phyloP scores from a whole-genome alignment of 1,139 yeast genomes.

The Blastobotrys buckinghamii region DNA sequence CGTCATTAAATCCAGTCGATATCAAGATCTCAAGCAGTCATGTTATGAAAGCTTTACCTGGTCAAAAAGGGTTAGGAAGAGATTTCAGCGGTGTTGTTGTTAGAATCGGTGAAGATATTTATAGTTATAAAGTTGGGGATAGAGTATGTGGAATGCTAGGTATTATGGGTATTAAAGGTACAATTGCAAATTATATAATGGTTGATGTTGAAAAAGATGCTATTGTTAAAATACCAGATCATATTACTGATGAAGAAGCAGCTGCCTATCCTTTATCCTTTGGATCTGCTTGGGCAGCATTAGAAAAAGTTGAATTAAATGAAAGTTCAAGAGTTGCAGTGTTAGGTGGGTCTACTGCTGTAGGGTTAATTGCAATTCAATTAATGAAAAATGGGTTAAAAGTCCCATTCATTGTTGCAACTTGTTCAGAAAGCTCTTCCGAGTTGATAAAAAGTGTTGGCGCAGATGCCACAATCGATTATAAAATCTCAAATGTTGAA shows the following conservation, averaged over 20 bases:
- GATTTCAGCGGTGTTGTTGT: slow-evolving; percentile 65
- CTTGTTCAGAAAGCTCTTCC: slow-evolving; percentile 40
- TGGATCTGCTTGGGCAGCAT: slow-evolving; percentile 49
- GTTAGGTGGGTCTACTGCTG: slow-evolving; percentile 69
- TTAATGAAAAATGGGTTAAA: slow-evolving; percentile 43
- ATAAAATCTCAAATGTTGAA: slow-evolving; percentile 35
- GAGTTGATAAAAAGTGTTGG: slow-evolving; percentile 44
- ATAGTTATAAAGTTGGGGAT: slow-evolving; percentile 51
- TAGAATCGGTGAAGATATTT: slow-evolving; percentile 44
- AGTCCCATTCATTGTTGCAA: slow-evolving; percentile 43
- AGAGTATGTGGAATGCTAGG: slow-evolving; percentile 52
- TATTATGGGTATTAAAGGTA: slow-evolving; percentile 44
- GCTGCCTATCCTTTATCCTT: slow-evolving; percentile 53
- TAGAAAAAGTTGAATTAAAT: slow-evolving; percentile 30
- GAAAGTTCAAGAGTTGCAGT: slow-evolving; percentile 42
- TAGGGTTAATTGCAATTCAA: slow-evolving; percentile 58
- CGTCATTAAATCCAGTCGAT: slow-evolving; percentile 68
- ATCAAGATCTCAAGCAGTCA: slow-evolving; percentile 41
- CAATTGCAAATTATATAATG: slow-evolving; percentile 48
- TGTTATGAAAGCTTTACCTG: slow-evolving; percentile 33
- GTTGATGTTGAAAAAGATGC: slow-evolving; percentile 39
- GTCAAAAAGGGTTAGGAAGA: slow-evolving; percentile 54
- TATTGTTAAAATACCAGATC: slow-evolving; percentile 44
- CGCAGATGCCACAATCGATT: slow-evolving; percentile 48
- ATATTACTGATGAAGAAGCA: slow-evolving; percentile 47